Base-by-base conservation (phyloP, 2,329 filamentous ascomycete genomes). In the Colletotrichum nymphaeae region DNA sequence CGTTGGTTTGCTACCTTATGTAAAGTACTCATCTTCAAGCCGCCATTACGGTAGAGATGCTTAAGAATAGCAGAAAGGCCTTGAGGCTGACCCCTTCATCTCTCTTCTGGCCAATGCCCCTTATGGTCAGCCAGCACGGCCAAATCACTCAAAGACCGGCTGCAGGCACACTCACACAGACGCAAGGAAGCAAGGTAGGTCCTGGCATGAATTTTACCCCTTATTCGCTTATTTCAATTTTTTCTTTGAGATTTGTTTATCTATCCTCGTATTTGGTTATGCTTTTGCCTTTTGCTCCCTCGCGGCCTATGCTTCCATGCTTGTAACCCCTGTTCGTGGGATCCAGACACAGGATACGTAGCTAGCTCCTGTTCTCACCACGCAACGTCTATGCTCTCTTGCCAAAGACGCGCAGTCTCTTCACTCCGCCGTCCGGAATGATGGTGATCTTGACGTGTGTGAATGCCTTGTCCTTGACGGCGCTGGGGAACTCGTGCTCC, bases 401-500 rank as follows among this genome's bases (percentile, higher is more conserved):
- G 2, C 93, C 94, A 81, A 94, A 92, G 2, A 96, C 91, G 58
- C 95, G 90, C 76, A 98, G 89, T 76, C 95, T 88, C 90, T 97
- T 98, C 3, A 98, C 93, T 28, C 96, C 95, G 42, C 96, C 95
- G 82, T 98, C 95, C 0, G 96, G 96, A 77, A 98, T 94, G 81
- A 98, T 97, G 42, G 94, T 93, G 81, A 98, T 86, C 88, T 97
- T 98, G 26, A 95, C 91, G 84, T 97, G 95, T 14, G 93, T 95
- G 79, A 94, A 93, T 2, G 86, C 84, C 80, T 86, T 88, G 49
- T 90, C 90, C 76, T 87, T 85, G 22, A 90, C 85, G 70, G 86
- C 78, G 67, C 85, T 88, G 37, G 83, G 84, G 80, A 93, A 94
- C 75, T 89, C 88, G 80, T 95, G 93, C 84, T 95, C 93, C 78